Conservation (phyloP, 441 rosid species). For the Croton setiger region DNA sequence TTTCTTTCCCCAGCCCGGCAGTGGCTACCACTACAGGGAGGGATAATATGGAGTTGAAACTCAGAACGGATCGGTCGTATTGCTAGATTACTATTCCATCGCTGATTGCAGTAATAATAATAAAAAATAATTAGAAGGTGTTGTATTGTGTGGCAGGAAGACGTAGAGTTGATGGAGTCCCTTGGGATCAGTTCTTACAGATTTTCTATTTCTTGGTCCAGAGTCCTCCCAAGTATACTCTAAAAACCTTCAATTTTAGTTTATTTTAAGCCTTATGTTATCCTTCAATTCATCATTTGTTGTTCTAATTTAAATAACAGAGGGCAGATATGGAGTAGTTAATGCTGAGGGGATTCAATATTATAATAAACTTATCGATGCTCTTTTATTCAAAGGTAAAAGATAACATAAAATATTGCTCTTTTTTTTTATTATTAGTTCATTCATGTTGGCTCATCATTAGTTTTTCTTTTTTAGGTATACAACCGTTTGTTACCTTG, state of each 20-base stretch:
- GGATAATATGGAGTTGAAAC: too few species aligned
- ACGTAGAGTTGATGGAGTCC: conserved; percentile 39
- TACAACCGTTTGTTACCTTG: conserved; percentile 16
- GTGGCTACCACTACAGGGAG: too few species aligned
- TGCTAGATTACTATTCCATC: too few species aligned
- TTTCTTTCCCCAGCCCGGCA: too few species aligned
- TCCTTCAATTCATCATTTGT: too few species aligned
- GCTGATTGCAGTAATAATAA: too few species aligned
- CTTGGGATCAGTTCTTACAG: conserved; percentile 47
- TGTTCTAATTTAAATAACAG: background rate
- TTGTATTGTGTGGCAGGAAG: conserved; percentile 31
- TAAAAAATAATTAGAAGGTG: background rate
- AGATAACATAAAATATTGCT: background rate
- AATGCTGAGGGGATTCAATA: conserved; percentile 12
- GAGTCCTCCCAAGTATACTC: conserved; percentile 48
- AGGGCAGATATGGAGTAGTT: conserved; percentile 16
- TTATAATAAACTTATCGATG: conserved; percentile 16
- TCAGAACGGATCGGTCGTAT: too few species aligned
- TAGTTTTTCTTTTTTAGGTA: background rate
- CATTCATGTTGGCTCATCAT: too few species aligned
- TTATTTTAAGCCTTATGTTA: too few species aligned
- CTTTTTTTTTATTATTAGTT: background rate
- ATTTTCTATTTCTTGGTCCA: conserved; percentile 51
- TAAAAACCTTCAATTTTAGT: background rate
- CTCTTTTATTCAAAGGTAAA: conserved; percentile 11